These are phyloP conservation scores for Obelidium mucronatum DNA, from an alignment of 192 early-diverging fungal genomes.

Conservation along the genomic window DNA sequence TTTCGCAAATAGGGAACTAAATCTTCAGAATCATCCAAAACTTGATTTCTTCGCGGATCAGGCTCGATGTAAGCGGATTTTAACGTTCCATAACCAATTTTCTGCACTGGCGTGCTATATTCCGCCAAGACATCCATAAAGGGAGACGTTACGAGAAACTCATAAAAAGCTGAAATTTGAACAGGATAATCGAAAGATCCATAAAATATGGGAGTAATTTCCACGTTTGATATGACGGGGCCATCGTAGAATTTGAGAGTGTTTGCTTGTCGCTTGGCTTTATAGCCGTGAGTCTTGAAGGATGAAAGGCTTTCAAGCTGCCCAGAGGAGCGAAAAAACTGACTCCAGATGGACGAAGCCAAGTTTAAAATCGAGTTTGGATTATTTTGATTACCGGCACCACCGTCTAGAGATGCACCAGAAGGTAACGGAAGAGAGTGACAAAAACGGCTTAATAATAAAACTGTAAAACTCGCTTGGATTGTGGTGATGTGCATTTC, in stretches of 20 bases:
- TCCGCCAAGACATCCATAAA: slow-evolving; percentile 14
- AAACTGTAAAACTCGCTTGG: too few relatives aligned
- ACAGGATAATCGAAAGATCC: background rate
- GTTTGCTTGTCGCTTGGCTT: background rate
- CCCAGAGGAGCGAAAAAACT: too few relatives aligned
- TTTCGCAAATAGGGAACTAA: background rate
- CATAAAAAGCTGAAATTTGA: background rate
- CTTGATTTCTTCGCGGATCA: background rate
- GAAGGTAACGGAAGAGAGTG: too few relatives aligned
- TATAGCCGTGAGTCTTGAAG: too few relatives aligned
- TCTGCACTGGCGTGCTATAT: slow-evolving; percentile 25
- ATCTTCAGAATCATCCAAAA: background rate
- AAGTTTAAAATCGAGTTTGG: too few relatives aligned
- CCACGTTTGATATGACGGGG: background rate
- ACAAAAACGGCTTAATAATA: too few relatives aligned
- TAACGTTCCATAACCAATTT: slow-evolving; percentile 33
- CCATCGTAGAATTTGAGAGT: background rate
- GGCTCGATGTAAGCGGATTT: background rate
- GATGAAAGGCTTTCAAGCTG: too few relatives aligned
- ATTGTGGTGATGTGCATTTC: too few relatives aligned
- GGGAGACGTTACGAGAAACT: slow-evolving; percentile 11
- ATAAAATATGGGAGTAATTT: slow-evolving; percentile 1
- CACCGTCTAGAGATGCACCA: too few relatives aligned
- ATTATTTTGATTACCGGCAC: too few relatives aligned
- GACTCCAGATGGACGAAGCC: too few relatives aligned